phyloP scores from a whole-genome alignment of 2,329 filamentous ascomycete genomes.

The Chaetomium olivaceum region DNA sequence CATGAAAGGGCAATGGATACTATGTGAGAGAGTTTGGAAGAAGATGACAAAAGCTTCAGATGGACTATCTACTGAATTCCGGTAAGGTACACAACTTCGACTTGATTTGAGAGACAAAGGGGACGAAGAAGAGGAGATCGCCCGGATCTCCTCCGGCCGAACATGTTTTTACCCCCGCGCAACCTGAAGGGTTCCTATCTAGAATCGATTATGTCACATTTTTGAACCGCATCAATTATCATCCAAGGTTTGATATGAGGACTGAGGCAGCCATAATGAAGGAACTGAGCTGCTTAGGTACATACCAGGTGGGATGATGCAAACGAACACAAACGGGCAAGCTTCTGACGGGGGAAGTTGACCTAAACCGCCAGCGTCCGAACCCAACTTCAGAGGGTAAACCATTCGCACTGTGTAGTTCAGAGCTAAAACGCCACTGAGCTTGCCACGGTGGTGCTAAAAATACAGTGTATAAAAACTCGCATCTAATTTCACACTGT shows the following conservation, averaged over 20 bases:
- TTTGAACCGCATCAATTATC: neutral
- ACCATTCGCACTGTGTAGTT: neutral
- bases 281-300: too few relatives aligned
- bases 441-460: neutral
- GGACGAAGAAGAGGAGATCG: too few relatives aligned
- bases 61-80: neutral
- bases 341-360: too few relatives aligned
- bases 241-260: too few relatives aligned
- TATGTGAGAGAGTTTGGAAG: neutral
- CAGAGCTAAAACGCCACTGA: neutral
- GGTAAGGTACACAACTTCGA: neutral
- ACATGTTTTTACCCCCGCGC: neutral
- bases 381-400: neutral
- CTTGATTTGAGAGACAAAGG: neutral
- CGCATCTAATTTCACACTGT: neutral
- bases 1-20: conserved; percentile 24
- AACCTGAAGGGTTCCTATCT: neutral
- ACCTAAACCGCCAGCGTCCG: too few relatives aligned
- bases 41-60: neutral
- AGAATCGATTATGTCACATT: conserved; percentile 11
- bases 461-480: neutral
- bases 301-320: too few relatives aligned
- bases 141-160: neutral
- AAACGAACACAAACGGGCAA: too few relatives aligned
- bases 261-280: too few relatives aligned